Evolutionary conservation across 352 stramenopile species (phyloP), one percentile per base, ranked within the genome.

Genomic region (Phytophthora pinifolia): DNA sequence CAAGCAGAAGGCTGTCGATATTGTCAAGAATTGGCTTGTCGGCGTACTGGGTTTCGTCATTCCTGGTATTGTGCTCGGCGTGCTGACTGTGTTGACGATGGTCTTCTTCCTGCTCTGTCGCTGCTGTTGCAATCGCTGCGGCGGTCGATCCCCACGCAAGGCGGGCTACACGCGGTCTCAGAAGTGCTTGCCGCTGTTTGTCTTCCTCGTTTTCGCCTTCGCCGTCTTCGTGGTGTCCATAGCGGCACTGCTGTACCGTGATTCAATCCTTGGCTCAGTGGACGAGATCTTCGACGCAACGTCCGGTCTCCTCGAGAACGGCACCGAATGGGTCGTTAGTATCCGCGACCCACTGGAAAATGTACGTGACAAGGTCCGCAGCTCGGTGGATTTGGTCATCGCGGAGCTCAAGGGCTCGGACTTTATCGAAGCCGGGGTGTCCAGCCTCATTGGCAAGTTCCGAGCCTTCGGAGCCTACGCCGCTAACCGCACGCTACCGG

Each of bases 81-180:
- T 81, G 17, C 36, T 84, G 18, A 84, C 69, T 38, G 10, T 89
- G 17, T 43, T 89, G 25, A 79, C 72, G 15, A 81, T 84, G 57
- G 46, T 84, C 18, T 74, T 89, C 36, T 89, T 86, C 47, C 37
- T 86, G 14, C 46, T 84, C 14, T 87, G 72, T 41, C 79, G 79
- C 46, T 89, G 70, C 51, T 89, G 79, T 56, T 89, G 79, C 73
- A 87, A 86, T 59, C 63, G 64, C 42, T 89, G 76, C 17, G 72
- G 76, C 12, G 69, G 74, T 10, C 72, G 72, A 25, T 58, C 55
- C 6, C 61, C 71, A 18, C 62, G 59, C 31, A 73, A 79, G 47
- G 70, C 68, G 2, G 76, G 76, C 29, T 89, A 87, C 57, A 70
- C 70, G 17, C 79, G 70, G 43, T 62, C 65, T 47, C 59, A 89